Evolutionary conservation across 106 monocot genomes (phyloP), one percentile per base, ranked within the genome.

Genomic region (Acorus gramineus): DNA sequence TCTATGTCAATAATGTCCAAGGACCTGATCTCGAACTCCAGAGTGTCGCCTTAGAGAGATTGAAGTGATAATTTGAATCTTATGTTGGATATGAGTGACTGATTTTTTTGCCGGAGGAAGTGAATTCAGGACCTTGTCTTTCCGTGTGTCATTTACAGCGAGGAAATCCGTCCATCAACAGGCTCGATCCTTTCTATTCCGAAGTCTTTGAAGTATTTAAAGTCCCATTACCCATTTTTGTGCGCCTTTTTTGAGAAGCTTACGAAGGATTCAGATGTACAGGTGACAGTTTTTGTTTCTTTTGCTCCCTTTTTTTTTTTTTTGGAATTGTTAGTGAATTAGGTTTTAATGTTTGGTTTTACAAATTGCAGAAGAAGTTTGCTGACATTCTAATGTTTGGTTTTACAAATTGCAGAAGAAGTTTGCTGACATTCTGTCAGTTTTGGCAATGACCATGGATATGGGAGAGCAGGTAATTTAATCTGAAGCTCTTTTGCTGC

Each of bases 151-250:
- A 28, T 28, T 60, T 55, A 6, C 60, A 98, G 98, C 77, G 88
- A 98, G 64, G 98, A 98, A 78, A 98, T 98, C 69, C 87, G 85
- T 5, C 77, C 87, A 3, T 71, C 98, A 46, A 98, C 92, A 13
- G 92, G 92, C 65, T 92, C 98, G 13, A 98, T 98, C 88, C 92
- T 92, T 3, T 92, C 92, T 51, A 88, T 98, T 54, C 92, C 92
- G 12, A 98, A 89, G 66, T 85, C 92, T 69, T 68, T 98, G 46
- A 98, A 98, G 66, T 98, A 92, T 67, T 81, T 98, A 4, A 80
- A 88, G 8, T 85, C 92, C 0, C 98, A 98, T 61, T 98, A 89
- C 82, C 83, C 79, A 49, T 85, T 73, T 56, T 65, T 98, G 42
- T 92, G 92, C 71, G 69, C 74, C 6, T 98, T 77, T 58, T 98